phyloP scores from a whole-genome alignment of 2,329 filamentous ascomycete species.

The Kalmusia sp. region DNA sequence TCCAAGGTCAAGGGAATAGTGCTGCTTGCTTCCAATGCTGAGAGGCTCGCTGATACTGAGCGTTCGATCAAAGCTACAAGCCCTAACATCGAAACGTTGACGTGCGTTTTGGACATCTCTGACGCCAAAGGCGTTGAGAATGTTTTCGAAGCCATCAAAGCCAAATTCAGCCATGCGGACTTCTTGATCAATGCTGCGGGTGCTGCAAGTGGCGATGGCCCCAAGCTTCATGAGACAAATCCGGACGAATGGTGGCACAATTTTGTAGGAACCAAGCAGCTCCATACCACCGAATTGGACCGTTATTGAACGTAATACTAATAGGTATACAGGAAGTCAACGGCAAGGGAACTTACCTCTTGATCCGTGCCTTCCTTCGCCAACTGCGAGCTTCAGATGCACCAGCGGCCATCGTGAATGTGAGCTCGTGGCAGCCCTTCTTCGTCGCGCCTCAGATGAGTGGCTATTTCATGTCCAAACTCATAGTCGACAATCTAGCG shows the following conservation, averaged over 20 bases:
- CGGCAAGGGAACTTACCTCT: constrained; percentile 40
- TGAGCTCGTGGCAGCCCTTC: constrained; percentile 23
- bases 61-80: constrained; percentile 36
- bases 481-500: constrained; percentile 23
- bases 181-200: constrained; percentile 31
- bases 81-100: constrained; percentile 37
- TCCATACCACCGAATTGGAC: neutral
- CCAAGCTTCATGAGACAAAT: constrained; percentile 25
- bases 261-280: constrained; percentile 15
- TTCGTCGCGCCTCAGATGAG: constrained; percentile 15
- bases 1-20: constrained; percentile 46
- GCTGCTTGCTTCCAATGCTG: constrained; percentile 38
- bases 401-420: constrained; percentile 32
- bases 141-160: constrained; percentile 26
- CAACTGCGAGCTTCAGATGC: constrained; percentile 22
- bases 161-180: constrained; percentile 29
- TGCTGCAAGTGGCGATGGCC: constrained; percentile 16
- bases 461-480: constrained; percentile 29
- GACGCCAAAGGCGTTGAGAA: constrained; percentile 24
- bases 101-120: constrained; percentile 38
- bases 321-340: constrained; percentile 38
- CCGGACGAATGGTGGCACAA: constrained; percentile 27
- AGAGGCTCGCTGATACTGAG: constrained; percentile 33
- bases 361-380: constrained; percentile 41
- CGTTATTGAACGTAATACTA: neutral